Percentiles rank a stretch among this genome's conserved stretches.
Conservation (phyloP, 2,329 filamentous ascomycete species). For the Aaosphaeria arxii region DNA sequence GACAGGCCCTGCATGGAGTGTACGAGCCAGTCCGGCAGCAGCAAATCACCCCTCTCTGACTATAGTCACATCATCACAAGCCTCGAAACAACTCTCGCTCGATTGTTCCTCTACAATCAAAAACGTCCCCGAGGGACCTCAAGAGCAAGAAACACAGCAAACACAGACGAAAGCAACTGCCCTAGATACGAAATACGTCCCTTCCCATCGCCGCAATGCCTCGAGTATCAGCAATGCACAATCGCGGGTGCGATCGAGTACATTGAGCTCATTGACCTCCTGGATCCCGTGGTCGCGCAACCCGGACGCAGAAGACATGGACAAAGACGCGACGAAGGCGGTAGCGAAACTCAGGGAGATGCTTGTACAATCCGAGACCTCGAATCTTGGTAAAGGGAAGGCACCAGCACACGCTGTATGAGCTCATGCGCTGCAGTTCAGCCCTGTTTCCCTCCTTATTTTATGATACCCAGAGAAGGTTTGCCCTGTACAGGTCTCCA, state of each 20-base stretch:
- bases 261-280: conserved; percentile 28
- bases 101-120: conserved; percentile 27
- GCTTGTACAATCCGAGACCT: conserved; percentile 21
- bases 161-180: conserved; percentile 10
- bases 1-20: conserved; percentile 24
- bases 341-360: conserved; percentile 30
- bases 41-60: conserved; percentile 30
- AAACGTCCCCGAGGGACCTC: conserved; percentile 11
- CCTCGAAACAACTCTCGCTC: conserved; percentile 35
- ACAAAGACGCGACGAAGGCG: conserved; percentile 27
- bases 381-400: conserved; percentile 21
- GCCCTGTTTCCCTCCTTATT: no score
- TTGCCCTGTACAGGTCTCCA: no score
- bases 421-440: not conserved
- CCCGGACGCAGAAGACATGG: conserved; percentile 10
- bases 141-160: conserved; percentile 2
- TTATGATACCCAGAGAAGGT: no score
- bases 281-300: conserved; percentile 36
- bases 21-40: conserved; percentile 20
- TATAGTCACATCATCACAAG: conserved; percentile 26
- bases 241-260: conserved; percentile 20
- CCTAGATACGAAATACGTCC: not conserved
- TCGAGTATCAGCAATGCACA: conserved; percentile 20
- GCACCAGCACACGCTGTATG: conserved; percentile 16
- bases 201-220: conserved; percentile 17